Conservation (phyloP, 164 flowering plant species). For the Echeveria elegans region DNA sequence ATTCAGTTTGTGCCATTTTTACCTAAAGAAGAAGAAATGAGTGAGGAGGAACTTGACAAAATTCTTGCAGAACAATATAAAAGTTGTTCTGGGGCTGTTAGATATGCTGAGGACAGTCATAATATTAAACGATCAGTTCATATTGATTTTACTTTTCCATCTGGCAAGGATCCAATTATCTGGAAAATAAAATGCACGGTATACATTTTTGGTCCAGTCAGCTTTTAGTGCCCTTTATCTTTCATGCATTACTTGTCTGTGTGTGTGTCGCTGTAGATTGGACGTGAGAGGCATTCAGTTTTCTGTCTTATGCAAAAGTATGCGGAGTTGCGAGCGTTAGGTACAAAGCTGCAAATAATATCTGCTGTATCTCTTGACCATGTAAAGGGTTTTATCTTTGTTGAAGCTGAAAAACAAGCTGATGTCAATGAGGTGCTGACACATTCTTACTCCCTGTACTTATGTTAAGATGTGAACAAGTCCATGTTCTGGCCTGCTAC, state of each 20-base stretch:
- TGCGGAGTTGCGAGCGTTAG: constrained; percentile 47
- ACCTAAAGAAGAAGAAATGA: constrained; percentile 66
- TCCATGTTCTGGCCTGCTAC: background rate
- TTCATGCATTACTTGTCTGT: background rate
- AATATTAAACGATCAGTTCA: constrained; percentile 25
- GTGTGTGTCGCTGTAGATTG: constrained; percentile 47
- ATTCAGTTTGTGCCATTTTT: constrained; percentile 28
- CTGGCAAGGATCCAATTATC: constrained; percentile 40
- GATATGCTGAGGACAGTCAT: constrained; percentile 43
- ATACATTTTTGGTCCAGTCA: constrained; percentile 9
- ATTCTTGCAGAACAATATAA: constrained; percentile 51
- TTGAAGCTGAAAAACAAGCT: constrained; percentile 74
- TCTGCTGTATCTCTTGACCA: constrained; percentile 79
- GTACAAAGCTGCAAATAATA: constrained; percentile 52
- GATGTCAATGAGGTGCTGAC: constrained; percentile 64
- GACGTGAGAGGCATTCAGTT: constrained; percentile 69
- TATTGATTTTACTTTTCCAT: constrained; percentile 16
- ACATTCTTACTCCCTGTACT: background rate
- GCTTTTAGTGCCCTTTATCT: background rate
- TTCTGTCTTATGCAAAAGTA: constrained; percentile 91
- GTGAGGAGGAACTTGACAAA: constrained; percentile 61
- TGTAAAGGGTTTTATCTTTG: constrained; percentile 61
- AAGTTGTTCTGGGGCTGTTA: constrained; percentile 34
- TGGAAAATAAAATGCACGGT: constrained; percentile 90
- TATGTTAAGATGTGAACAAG: background rate